phyloP scores from a whole-genome alignment of 768 basidiomycete genomes.

The Sutorius australiensis region DNA sequence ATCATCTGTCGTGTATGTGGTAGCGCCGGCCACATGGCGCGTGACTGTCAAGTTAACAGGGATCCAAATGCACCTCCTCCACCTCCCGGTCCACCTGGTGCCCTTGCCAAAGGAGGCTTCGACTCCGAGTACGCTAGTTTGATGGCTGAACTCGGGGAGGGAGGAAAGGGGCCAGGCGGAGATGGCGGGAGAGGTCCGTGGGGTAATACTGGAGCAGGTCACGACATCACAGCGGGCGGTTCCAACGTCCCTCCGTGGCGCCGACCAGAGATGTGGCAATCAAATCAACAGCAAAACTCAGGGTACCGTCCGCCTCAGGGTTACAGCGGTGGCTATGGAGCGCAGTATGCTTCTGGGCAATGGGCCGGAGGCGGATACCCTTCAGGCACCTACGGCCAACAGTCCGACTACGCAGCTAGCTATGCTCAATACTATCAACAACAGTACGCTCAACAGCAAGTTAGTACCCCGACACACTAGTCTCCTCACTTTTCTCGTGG shows the following conservation, averaged over 20 bases:
- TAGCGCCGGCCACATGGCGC: constrained; percentile 98
- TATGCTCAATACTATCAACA: constrained; percentile 87
- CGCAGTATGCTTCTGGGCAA: constrained; percentile 40
- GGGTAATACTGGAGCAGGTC: constrained; percentile 62
- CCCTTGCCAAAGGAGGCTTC: constrained; percentile 69
- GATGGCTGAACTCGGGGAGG: constrained; percentile 97
- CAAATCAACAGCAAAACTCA: constrained; percentile 48
- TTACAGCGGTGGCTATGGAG: constrained; percentile 47
- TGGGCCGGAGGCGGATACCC: constrained; percentile 36
- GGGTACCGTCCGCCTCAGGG: constrained; percentile 69
- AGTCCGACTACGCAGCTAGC: constrained; percentile 66
- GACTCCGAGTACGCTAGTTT: constrained; percentile 97
- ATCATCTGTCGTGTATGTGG: constrained; percentile 99
- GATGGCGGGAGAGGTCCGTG: constrained; percentile 56
- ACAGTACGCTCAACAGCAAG: constrained; percentile 78
- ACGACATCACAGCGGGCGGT: constrained; percentile 55
- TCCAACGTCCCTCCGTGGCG: constrained; percentile 89
- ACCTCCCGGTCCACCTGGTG: constrained; percentile 34
- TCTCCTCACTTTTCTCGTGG: constrained; percentile 13
- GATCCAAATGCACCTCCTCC: constrained; percentile 73
- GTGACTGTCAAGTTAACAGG: constrained; percentile 93
- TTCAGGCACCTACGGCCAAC: constrained; percentile 36
- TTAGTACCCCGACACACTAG: constrained; percentile 41
- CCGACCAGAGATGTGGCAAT: constrained; percentile 83
- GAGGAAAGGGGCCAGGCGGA: constrained; percentile 49